A percentile compares a stretch with the other conserved stretches of the same genome.
Conservation (phyloP, 129 eudicot species). For the Rutidosis leptorrhynchoides region DNA sequence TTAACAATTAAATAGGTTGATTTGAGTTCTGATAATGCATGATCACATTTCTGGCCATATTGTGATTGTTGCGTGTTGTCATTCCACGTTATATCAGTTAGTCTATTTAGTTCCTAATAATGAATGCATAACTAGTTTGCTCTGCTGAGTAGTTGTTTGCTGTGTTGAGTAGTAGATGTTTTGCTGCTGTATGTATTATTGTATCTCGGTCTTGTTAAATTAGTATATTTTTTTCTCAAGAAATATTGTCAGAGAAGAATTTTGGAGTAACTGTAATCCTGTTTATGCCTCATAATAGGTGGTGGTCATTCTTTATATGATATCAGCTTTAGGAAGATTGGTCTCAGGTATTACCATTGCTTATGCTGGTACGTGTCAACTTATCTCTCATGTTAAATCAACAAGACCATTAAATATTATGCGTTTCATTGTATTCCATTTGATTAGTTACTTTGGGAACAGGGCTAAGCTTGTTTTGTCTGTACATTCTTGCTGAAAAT, state of each 20-base stretch:
- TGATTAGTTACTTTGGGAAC: constrained; percentile 30
- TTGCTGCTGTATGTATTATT: not conserved
- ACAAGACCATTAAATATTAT: not conserved
- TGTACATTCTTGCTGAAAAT: constrained; percentile 63
- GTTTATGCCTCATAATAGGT: constrained; percentile 42
- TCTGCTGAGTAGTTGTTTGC: not conserved
- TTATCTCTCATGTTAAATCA: not conserved
- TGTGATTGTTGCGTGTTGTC: not conserved
- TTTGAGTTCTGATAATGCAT: not conserved
- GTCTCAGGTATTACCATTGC: constrained; percentile 89
- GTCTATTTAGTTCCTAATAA: not conserved
- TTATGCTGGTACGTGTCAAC: constrained; percentile 61
- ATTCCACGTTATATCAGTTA: not conserved
- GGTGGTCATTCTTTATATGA: constrained; percentile 61
- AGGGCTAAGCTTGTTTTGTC: constrained; percentile 83
- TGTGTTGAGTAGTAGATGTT: constrained; percentile 3
- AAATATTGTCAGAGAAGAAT: not conserved
- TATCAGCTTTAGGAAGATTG: constrained; percentile 79
- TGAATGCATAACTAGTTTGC: constrained; percentile 3
- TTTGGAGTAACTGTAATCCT: not conserved
- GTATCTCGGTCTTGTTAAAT: not conserved
- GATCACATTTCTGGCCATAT: not conserved
- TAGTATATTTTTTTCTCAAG: not conserved
- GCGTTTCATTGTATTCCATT: not conserved
- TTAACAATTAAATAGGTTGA: not conserved